Evolutionary conservation across 2,329 filamentous ascomycete genomes (phyloP).

Genomic region (Pyrenochaeta sp.): DNA sequence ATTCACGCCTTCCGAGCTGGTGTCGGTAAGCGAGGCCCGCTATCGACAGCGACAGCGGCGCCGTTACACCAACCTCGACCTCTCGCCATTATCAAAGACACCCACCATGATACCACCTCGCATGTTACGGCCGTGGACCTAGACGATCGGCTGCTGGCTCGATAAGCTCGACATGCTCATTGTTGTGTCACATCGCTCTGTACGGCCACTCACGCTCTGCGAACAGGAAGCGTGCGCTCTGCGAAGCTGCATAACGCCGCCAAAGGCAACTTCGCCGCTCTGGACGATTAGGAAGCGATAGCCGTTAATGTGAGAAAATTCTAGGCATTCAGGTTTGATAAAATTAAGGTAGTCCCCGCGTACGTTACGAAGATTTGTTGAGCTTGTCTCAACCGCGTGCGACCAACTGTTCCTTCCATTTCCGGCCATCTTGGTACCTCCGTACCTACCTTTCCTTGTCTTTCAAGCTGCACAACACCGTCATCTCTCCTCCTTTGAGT

Average conservation of each 20-base stretch:
- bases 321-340: constrained; percentile 25
- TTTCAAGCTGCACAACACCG: constrained; percentile 1
- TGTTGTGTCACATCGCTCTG: constrained; percentile 38
- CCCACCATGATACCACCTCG: constrained; percentile 40
- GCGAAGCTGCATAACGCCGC: constrained; percentile 14
- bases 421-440: constrained; percentile 18
- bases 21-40: constrained; percentile 34
- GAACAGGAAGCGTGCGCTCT: constrained; percentile 29
- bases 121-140: constrained; percentile 30
- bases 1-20: constrained; percentile 39
- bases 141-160: constrained; percentile 7
- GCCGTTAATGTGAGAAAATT: constrained; percentile 1
- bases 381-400: constrained; percentile 40
- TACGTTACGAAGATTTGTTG: constrained; percentile 27
- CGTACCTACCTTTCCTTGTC: constrained; percentile 11
- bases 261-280: constrained; percentile 19
- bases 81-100: constrained; percentile 28
- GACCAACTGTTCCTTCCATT: constrained; percentile 26
- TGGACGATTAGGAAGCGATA: constrained; percentile 20
- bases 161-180: constrained; percentile 22
- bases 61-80: constrained; percentile 31
- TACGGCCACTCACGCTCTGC: constrained; percentile 18
- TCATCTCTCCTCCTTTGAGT: not conserved
- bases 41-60: constrained; percentile 17
- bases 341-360: constrained; percentile 25